These are phyloP conservation scores for Starmera amethionina DNA, from an alignment of 805 yeast species.

Conservation along the genomic window DNA sequence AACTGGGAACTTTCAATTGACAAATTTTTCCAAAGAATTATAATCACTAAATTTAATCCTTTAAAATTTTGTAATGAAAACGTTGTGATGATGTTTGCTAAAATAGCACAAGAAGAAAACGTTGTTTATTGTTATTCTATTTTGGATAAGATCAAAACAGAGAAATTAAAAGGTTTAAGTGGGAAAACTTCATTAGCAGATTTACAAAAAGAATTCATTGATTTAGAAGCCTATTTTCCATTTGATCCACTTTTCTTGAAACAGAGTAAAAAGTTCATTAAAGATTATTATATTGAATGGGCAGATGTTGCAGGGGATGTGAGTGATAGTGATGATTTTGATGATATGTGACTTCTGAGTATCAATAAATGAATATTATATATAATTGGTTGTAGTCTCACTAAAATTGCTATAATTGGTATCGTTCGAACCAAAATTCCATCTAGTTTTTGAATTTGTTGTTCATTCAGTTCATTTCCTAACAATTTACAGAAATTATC, in stretches of 20 bases:
- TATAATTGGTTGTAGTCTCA: too few relatives aligned
- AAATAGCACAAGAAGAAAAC: slow-evolving; percentile 80
- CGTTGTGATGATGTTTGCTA: slow-evolving; percentile 88
- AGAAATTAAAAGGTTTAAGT: slow-evolving; percentile 31
- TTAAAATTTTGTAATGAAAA: slow-evolving; percentile 88
- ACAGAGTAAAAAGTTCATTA: slow-evolving; percentile 43
- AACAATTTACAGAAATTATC: too few relatives aligned
- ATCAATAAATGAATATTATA: too few relatives aligned
- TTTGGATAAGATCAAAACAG: slow-evolving; percentile 74
- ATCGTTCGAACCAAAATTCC: too few relatives aligned
- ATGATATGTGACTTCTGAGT: slow-evolving; percentile 15
- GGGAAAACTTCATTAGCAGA: slow-evolving; percentile 15
- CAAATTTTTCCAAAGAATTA: slow-evolving; percentile 76
- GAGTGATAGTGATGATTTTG: slow-evolving; percentile 35
- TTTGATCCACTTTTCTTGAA: slow-evolving; percentile 84
- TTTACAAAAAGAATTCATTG: slow-evolving; percentile 74
- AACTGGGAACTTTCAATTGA: slow-evolving; percentile 78
- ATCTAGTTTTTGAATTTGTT: too few relatives aligned
- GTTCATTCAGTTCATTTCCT: too few relatives aligned
- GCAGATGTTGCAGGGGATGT: slow-evolving; percentile 58
- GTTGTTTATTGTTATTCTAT: slow-evolving; percentile 90
- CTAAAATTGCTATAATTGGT: too few relatives aligned
- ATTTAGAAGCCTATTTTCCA: slow-evolving; percentile 92
- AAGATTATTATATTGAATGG: slow-evolving; percentile 72
- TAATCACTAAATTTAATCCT: slow-evolving; percentile 87